Base-by-base conservation (phyloP, 2,329 filamentous ascomycete genomes). In the Lojkania enalia region DNA sequence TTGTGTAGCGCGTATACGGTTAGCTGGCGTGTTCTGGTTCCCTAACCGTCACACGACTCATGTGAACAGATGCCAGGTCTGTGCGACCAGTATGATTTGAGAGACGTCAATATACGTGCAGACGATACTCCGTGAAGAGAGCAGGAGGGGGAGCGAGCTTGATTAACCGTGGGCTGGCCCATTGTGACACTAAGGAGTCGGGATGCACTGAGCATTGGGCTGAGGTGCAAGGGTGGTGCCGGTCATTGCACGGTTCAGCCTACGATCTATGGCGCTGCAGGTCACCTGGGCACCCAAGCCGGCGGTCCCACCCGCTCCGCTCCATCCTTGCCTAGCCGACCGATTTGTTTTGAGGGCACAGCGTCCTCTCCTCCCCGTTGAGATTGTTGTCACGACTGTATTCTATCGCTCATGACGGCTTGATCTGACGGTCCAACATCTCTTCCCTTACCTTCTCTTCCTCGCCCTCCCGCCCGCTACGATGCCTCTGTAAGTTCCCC, bases 401-500 rank as follows among this genome's bases (percentile, higher is more conserved):
- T n/a, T n/a, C n/a, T n/a, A n/a, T n/a, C n/a, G n/a, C n/a, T n/a
- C n/a, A n/a, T n/a, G n/a, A n/a, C n/a, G n/a, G n/a, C n/a, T n/a
- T n/a, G n/a, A n/a, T n/a, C n/a, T n/a, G n/a, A n/a, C n/a, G n/a
- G n/a, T n/a, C n/a, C n/a, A 18, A 25, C 27, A 13, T 19, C 29
- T 40, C 35, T 18, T 12, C 15, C 2, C 4, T 5, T n/a, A 27
- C 9, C 25, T 27, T 7, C 25, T n/a, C 9, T 7, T 7, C 9
- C 25, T 7, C n/a, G 25, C 25, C 25, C n/a, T n/a, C n/a, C n/a
- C 23, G 7, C 25, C 16, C 40, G 7, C 32, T 38, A 50, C 4
- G 23, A 70, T 70, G 66, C 66, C 66, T 52, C 58, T 70, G 64
- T 68, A 59, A 25, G 61, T 50, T n/a, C 33, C 21, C 33, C 18